Evolutionary conservation across 1,284 basidiomycete genomes (phyloP), one percentile per base, ranked within the genome.

Genomic region (Coniferiporia sulphurascens): DNA sequence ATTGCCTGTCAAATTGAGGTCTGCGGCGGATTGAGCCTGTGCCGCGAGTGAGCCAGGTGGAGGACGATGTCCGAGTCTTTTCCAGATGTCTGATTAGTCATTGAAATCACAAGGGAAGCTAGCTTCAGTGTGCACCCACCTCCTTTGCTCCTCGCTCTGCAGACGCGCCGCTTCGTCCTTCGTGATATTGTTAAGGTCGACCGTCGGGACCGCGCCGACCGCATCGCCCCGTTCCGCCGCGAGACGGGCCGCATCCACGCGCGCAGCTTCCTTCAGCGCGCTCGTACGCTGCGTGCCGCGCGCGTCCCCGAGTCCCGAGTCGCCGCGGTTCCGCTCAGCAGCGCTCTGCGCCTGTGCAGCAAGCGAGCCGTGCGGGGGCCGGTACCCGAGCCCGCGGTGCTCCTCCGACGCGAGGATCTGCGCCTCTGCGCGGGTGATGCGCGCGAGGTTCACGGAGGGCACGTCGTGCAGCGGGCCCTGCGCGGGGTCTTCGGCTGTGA

Each of bases 341-440:
- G 56, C 62, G 8, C 45, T 17, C 52, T 63, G 59, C 1, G 59
- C 62, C 36, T 61, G 55, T 17, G 62, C 55, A 5, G 62, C 62
- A 35, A 63, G 62, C 1, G 55, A 58, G 48, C 55, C 59, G 21
- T 49, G 51, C 6, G 62, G 62, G 21, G 67, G 65, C n/a, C 60
- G 62, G 53, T 66, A 68, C 0, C 65, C 65, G 32, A 64, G 58
- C 4, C 60, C 60, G 55, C 66, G 64, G 48, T 66, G 67, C 52
- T 69, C 68, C 35, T 65, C 63, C 9, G 67, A 68, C 61, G 64
- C 63, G 55, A 66, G 55, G 43, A 51, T 53, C 6, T 56, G 55
- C 2, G 65, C 67, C 36, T 63, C 58, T 17, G n/a, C 32, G 34
- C 6, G 50, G 34, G 50, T 52, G 56, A 58, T 34, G 32, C 35